Evolutionary conservation across 768 basidiomycete genomes (phyloP).

Genomic region (Russula griseocarnosa): DNA sequence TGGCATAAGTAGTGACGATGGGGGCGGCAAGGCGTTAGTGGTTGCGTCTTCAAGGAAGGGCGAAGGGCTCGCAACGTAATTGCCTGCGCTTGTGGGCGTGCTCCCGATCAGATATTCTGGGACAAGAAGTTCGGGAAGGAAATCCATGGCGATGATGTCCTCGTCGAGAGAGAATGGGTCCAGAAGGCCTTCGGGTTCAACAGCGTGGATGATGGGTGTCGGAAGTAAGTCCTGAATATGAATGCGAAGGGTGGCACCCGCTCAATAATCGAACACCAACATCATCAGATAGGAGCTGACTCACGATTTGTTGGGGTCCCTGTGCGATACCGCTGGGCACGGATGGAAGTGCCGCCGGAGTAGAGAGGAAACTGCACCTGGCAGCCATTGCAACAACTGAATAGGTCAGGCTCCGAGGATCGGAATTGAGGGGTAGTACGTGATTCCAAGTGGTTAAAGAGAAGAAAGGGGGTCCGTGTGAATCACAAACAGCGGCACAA

Average conservation of each 20-base stretch:
- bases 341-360: neutral
- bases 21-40: neutral
- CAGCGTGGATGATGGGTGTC: neutral
- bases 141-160: conserved; percentile 7
- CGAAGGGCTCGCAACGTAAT: conserved; percentile 10
- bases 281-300: neutral
- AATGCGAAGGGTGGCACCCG: neutral
- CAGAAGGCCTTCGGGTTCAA: neutral
- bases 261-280: neutral
- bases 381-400: conserved; percentile 1
- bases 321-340: neutral
- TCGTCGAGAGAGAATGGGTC: neutral
- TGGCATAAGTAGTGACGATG: neutral
- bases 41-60: neutral
- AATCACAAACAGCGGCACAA: conserved; percentile 1
- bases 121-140: neutral
- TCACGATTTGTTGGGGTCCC: conserved; percentile 5
- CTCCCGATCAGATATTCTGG: conserved; percentile 6
- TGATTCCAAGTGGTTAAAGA: neutral
- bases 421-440: neutral
- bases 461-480: neutral
- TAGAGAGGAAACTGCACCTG: neutral
- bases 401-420: neutral
- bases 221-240: neutral
- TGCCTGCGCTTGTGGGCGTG: conserved; percentile 10